Evolutionary conservation across 2,329 filamentous ascomycete genomes (phyloP), one percentile per base, ranked within the genome.

Genomic region (Alternaria panax): DNA sequence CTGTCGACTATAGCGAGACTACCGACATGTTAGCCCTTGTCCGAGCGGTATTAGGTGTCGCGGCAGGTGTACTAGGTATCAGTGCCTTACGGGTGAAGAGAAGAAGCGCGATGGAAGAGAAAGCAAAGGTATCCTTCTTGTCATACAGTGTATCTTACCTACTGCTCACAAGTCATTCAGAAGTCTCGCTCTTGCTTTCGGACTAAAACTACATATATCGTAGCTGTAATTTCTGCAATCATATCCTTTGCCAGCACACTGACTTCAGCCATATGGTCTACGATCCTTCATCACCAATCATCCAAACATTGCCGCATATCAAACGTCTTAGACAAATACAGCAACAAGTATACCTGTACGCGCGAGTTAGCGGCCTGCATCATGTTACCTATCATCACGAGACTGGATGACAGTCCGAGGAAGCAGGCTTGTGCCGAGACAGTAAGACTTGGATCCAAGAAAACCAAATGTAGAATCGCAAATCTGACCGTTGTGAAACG

Each of bases 291-390:
- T 11, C 24, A 27, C 30, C 30, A 45, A 9, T 30, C 41, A 12
- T 38, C 22, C 1, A 27, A 54, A n/a, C 16, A 25, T 25, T 54
- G 51, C 5, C 40, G 32, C 12, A 18, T 32, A 27, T 41, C 51
- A 12, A 8, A n/a, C 0, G n/a, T 18, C 6, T n/a, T 54, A 2
- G 20, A 18, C 1, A 25, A 30, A 3, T 54, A 54, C 18, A 54
- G 24, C 41, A 22, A 18, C 5, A 30, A 45, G 1, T 46, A 27
- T 8, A 34, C 8, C 3, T 54, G 51, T 27, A 54, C 40, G 6
- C 51, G 51, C 25, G 51, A 54, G 20, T 3, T 54, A 12, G 51
- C 51, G 7, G 41, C 51, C 3, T 54, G 51, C n/a, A 5, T 12
- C 9, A 30, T 46, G 16, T 3, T 45, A 7, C 30, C 40, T 1